These are phyloP conservation scores for Apium graveolens DNA, from an alignment of 129 eudicot species.

Conservation along the genomic window DNA sequence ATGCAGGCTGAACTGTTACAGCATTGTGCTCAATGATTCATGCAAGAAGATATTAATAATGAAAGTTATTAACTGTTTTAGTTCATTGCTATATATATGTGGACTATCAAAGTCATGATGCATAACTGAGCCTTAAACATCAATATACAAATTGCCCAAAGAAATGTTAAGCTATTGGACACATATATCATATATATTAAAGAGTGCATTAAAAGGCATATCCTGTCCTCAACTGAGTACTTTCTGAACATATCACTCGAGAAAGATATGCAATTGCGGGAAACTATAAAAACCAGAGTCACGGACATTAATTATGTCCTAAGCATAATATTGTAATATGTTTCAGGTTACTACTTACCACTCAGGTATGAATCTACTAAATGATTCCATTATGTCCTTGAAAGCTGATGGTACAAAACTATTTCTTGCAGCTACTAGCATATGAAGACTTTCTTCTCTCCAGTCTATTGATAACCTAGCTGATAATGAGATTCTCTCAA, in stretches of 20 bases:
- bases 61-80: background rate
- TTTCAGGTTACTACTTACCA: too few relatives aligned
- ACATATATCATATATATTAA: background rate
- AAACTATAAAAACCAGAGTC: background rate
- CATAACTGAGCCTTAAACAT: background rate
- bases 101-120: background rate
- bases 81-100: background rate
- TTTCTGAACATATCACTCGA: background rate
- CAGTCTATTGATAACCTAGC: too few relatives aligned
- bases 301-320: background rate
- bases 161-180: background rate
- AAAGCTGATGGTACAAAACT: too few relatives aligned
- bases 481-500: too few relatives aligned
- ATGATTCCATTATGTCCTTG: too few relatives aligned
- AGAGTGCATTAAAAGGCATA: background rate
- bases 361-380: too few relatives aligned
- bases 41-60: background rate
- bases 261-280: too few relatives aligned
- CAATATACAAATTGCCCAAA: background rate
- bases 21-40: background rate
- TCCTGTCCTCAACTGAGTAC: background rate
- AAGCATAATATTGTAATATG: background rate
- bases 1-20: background rate
- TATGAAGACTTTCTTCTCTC: too few relatives aligned
- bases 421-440: too few relatives aligned